phyloP scores from a whole-genome alignment of 148 eudicot species.

The Suaeda aralocaspica region DNA sequence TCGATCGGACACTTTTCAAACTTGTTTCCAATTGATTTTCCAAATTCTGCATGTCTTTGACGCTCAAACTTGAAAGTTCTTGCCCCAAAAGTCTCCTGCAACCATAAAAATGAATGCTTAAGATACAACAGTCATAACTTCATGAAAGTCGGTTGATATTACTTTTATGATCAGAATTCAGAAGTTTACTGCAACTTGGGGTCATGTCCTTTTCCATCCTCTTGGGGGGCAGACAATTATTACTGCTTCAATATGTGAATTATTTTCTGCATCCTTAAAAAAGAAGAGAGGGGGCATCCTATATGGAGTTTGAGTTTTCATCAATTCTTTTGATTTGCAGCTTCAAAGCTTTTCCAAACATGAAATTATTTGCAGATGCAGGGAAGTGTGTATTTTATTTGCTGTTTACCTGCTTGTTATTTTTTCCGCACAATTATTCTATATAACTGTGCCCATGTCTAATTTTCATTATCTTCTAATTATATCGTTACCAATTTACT shows the following conservation, averaged over 20 bases:
- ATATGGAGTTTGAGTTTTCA: not conserved
- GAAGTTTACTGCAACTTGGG: not conserved
- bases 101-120: conserved; percentile 9
- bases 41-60: conserved; percentile 62
- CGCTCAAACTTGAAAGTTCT: conserved; percentile 68
- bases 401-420: not conserved
- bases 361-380: not conserved
- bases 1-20: conserved; percentile 52
- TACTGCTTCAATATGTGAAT: not conserved
- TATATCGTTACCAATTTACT: not conserved
- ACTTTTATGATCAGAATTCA: not conserved
- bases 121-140: not conserved
- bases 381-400: not conserved
- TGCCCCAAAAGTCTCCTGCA: conserved; percentile 80
- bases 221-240: not conserved
- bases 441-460: not conserved
- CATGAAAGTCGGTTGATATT: not conserved
- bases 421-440: not conserved
- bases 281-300: too few relatives aligned
- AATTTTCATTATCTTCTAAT: not conserved
- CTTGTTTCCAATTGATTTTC: conserved; percentile 68
- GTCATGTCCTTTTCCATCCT: not conserved
- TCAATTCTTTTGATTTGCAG: not conserved
- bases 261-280: not conserved
- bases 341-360: too few relatives aligned